phyloP scores from a whole-genome alignment of 352 stramenopile genomes.

The Thalassiosira mediterranea region DNA sequence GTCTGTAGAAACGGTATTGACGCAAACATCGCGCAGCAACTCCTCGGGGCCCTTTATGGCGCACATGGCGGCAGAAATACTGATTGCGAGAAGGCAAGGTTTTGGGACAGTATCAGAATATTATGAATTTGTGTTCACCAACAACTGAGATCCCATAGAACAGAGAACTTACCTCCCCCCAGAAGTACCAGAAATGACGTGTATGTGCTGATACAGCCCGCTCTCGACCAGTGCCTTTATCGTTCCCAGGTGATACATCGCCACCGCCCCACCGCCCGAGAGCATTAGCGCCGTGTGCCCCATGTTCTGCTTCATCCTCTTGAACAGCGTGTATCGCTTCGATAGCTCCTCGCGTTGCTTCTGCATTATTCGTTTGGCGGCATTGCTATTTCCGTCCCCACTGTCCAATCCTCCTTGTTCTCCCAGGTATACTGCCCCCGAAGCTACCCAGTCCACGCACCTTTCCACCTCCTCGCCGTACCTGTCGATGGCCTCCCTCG shows the following conservation, averaged over 20 bases:
- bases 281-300: conserved; percentile 91
- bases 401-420: not conserved
- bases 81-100: conserved; percentile 16
- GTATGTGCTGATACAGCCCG: conserved; percentile 87
- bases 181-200: conserved; percentile 92
- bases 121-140: too few relatives aligned
- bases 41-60: conserved; percentile 87
- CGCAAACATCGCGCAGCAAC: conserved; percentile 82
- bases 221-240: conserved; percentile 89
- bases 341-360: conserved; percentile 56
- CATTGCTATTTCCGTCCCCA: conserved; percentile 3
- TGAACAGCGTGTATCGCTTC: conserved; percentile 70
- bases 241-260: conserved; percentile 94
- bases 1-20: conserved; percentile 82
- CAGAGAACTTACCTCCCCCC: conserved; percentile 81
- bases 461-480: conserved; percentile 76
- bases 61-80: conserved; percentile 89
- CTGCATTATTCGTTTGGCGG: conserved; percentile 25
- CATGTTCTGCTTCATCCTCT: conserved; percentile 86
- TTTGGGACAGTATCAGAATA: not conserved
- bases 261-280: conserved; percentile 89
- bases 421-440: conserved; percentile 45
- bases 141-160: too few relatives aligned
- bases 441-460: conserved; percentile 71
- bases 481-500: conserved; percentile 58